Percentiles rank a stretch among this genome's conserved stretches.
phyloP scores from a whole-genome alignment of 148 eudicot species.

The Vaccinium darrowii region DNA sequence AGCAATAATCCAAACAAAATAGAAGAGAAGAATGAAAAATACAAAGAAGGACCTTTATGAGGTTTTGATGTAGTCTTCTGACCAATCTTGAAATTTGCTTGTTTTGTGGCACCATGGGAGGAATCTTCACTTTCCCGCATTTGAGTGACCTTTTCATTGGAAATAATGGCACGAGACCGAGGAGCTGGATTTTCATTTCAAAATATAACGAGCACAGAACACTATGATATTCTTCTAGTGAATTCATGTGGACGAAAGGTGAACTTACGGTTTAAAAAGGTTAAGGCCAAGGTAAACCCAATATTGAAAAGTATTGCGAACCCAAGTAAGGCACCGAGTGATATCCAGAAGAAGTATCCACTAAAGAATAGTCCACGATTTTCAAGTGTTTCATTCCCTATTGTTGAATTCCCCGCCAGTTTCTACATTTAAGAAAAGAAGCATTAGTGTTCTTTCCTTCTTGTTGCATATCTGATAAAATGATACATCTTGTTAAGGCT shows the following conservation, averaged over 20 bases:
- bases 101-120: background rate
- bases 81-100: conserved; percentile 6
- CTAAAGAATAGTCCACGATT: conserved; percentile 41
- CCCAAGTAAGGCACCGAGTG: no score
- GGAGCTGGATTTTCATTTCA: conserved; percentile 47
- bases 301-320: no score
- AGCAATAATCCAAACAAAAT: background rate
- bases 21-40: background rate
- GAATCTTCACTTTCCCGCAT: conserved; percentile 28
- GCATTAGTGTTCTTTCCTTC: background rate
- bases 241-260: background rate
- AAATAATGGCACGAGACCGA: conserved; percentile 57
- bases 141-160: conserved; percentile 55
- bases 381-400: conserved; percentile 58
- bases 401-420: conserved; percentile 47
- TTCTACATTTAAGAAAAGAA: conserved; percentile 25
- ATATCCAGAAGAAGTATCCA: no score
- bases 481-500: background rate
- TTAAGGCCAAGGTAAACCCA: conserved; percentile 32
- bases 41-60: conserved; percentile 35
- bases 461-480: background rate
- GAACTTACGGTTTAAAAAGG: conserved; percentile 57
- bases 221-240: background rate
- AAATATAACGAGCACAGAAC: background rate
- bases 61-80: conserved; percentile 10